Base-by-base conservation (phyloP, 371 early-diverging fungal genomes). In the Choanephora cucurbitarum region DNA sequence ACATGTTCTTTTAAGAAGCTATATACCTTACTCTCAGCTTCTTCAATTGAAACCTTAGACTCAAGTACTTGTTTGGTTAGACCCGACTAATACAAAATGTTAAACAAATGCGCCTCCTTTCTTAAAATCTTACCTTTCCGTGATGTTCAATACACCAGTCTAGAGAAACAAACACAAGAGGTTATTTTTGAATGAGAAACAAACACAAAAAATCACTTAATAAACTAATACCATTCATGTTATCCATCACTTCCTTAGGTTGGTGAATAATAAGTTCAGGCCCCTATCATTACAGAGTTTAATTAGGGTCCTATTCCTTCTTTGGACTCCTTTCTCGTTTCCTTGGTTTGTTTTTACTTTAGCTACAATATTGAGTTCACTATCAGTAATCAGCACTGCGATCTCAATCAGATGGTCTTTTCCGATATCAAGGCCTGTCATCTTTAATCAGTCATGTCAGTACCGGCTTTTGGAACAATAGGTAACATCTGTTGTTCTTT, bases 121-220 rank as follows among this genome's bases (percentile, higher is more conserved):
- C 4, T 21, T n/a, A n/a, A n/a, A n/a, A 9, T 69, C 65, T 70
- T 75, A 84, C 84, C 17, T 68, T 67, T 17, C 93, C 91, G 67
- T 97, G 97, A 58, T 95, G 94, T 43, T 86, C 66, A 40, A 67
- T 83, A 68, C 96, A 94, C 97, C 97, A 97, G 28, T 89, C 93
- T 79, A 62, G 22, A 24, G 21, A 43, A 31, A 18, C 13, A 44
- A 34, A 28, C 17, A 40, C 7, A n/a, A n/a, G n/a, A n/a, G 5
- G 4, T 6, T 47, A 41, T 31, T 40, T 31, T 32, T 15, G 42
- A 18, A 14, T 34, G 19, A 11, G 14, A 5, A 37, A 18, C 13
- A 44, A 34, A 28, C 17, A 40, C 7, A n/a, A n/a, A n/a, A n/a
- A 1, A 1, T 6, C 43, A 41, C 22, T 40, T 31, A 18, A 14